Percentiles rank a stretch among this genome's conserved stretches.
phyloP scores from a whole-genome alignment of 2,329 filamentous ascomycete species.

The Nigrograna mackinnonii region DNA sequence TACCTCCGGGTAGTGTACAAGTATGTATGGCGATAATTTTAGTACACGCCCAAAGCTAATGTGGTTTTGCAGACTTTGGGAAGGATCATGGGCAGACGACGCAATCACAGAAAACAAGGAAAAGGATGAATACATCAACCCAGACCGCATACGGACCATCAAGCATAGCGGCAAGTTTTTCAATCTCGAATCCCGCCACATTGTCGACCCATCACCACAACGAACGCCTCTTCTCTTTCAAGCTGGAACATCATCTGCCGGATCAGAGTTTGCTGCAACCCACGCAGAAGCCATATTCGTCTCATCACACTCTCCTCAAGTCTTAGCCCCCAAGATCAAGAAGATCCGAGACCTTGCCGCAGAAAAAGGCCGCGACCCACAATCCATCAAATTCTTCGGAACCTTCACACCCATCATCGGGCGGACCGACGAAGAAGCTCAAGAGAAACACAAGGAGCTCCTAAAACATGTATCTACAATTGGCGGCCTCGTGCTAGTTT shows the following conservation, averaged over 20 bases:
- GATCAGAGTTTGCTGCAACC: slow-evolving; percentile 58
- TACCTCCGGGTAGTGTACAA: slow-evolving; percentile 67
- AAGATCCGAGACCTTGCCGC: slow-evolving; percentile 57
- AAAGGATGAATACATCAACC: slow-evolving; percentile 61
- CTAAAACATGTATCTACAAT: slow-evolving; percentile 58
- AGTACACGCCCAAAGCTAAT: not conserved
- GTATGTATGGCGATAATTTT: slow-evolving; percentile 32
- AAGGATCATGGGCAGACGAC: slow-evolving; percentile 59
- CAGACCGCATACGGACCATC: slow-evolving; percentile 62
- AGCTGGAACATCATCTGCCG: slow-evolving; percentile 62
- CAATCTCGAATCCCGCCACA: slow-evolving; percentile 49
- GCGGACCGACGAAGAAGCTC: slow-evolving; percentile 51
- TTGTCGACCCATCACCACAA: slow-evolving; percentile 45
- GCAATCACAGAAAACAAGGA: slow-evolving; percentile 58
- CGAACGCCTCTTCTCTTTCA: slow-evolving; percentile 50
- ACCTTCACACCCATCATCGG: slow-evolving; percentile 41
- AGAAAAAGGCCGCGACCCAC: slow-evolving; percentile 58
- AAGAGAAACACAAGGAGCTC: slow-evolving; percentile 55
- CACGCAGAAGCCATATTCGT: slow-evolving; percentile 67
- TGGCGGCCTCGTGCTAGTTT: slow-evolving; percentile 60
- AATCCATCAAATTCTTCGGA: slow-evolving; percentile 57
- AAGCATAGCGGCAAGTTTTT: slow-evolving; percentile 63
- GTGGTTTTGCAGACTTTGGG: slow-evolving; percentile 54
- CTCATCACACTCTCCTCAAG: slow-evolving; percentile 54
- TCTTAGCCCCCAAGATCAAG: slow-evolving; percentile 55